Evolutionary conservation across 768 basidiomycete species (phyloP), one percentile per base, ranked within the genome.

Genomic region (Leccinum boreale): DNA sequence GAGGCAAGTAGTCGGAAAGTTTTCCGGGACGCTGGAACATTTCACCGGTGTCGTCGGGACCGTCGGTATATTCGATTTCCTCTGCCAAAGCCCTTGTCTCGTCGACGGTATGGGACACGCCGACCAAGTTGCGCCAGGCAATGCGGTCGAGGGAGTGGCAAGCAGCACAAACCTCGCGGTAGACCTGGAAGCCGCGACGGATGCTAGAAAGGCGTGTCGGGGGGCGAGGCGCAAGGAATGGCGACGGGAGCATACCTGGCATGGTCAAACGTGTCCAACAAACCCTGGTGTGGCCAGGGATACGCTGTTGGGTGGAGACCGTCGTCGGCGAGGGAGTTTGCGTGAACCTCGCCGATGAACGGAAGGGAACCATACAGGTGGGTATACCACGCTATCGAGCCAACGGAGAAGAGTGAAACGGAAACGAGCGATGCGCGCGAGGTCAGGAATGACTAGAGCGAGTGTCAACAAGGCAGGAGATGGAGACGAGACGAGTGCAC

Each of bases 11-110:
- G 74, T 99, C 97, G 39, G 97, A 86, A 58, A 98, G 88, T 77
- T 99, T 99, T 76, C 97, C 97, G 12, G 97, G 97, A 55, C 97
- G 83, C 77, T 93, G 86, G 84, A 98, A 99, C 95, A 97, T 98
- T 77, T 98, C 94, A 64, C 97, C 97, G 63, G 90, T 79, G 63
- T 87, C 87, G 72, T 98, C 85, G 50, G 97, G 97, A 35, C 97
- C 97, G 70, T 99, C 97, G 68, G 85, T 82, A 76, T 98, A 99
- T 75, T 99, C 97, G 57, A 94, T 80, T 69, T 98, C 96, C 77
- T 97, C 97, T 10, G 97, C 97, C 89, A 98, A 85, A 2, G 80
- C 79, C 74, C 91, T 90, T 54, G 81, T 81, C 77, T 99, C 95
- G 62, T 94, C 90, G 45, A 80, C 96, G 65, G 90, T 92, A 78